Conservation (phyloP, 2,329 filamentous ascomycete genomes). For the Paecilomyces fulvus region DNA sequence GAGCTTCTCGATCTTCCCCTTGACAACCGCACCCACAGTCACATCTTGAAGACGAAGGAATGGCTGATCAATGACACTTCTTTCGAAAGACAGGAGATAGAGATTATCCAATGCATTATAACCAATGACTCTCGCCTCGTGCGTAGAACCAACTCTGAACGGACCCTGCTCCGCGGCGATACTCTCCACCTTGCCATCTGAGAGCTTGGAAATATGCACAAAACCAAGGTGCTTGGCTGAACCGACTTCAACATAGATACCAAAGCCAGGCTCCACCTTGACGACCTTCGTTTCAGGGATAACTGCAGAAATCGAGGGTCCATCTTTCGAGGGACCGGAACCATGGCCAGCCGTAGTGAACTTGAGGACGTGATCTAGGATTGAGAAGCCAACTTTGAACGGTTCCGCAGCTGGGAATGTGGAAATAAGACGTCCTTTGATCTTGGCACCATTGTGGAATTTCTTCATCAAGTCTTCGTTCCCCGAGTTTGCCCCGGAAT, state of each 20-base stretch:
- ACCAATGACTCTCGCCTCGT: conserved; percentile 73
- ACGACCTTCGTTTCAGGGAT: conserved; percentile 70
- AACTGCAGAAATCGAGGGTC: conserved; percentile 52
- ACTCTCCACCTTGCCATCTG: conserved; percentile 80
- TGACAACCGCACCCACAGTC: conserved; percentile 68
- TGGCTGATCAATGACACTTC: conserved; percentile 71
- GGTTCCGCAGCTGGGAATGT: conserved; percentile 72
- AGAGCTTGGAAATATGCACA: conserved; percentile 86
- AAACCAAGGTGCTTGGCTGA: conserved; percentile 65
- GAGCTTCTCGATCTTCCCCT: conserved; percentile 76
- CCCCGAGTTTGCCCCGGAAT: conserved; percentile 68
- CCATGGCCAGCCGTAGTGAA: conserved; percentile 37
- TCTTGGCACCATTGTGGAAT: conserved; percentile 74
- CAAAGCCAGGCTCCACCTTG: conserved; percentile 70
- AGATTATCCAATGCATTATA: conserved; percentile 83
- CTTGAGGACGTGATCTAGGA: conserved; percentile 73
- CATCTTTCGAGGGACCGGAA: conserved; percentile 38
- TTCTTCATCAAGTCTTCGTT: conserved; percentile 64
- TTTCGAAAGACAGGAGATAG: conserved; percentile 77
- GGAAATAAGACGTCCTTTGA: conserved; percentile 80
- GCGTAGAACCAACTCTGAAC: conserved; percentile 68
- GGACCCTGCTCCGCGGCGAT: conserved; percentile 68
- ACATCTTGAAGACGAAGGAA: conserved; percentile 92
- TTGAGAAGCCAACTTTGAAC: conserved; percentile 77
- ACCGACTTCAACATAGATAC: conserved; percentile 69